Evolutionary conservation across 2,329 filamentous ascomycete species (phyloP).

Genomic region (Stemphylium beticola): DNA sequence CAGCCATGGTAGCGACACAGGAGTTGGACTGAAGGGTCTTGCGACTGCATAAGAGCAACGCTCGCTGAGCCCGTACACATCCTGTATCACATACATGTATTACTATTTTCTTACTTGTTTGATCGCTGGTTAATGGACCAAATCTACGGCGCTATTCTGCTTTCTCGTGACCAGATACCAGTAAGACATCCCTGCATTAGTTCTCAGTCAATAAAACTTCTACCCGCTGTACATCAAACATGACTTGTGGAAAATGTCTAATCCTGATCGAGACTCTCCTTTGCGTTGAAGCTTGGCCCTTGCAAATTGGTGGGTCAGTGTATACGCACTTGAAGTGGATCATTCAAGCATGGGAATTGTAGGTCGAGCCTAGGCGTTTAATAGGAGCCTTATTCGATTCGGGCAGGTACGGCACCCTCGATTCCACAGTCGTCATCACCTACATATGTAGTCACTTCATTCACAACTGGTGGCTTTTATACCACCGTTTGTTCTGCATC

Average conservation of each 20-base stretch:
- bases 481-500: not conserved
- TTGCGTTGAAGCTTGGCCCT: not conserved
- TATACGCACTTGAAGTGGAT: conserved; percentile 2
- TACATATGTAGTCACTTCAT: not conserved
- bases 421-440: no score
- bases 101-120: not conserved
- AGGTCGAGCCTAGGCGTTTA: no score
- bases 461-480: not conserved
- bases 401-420: no score
- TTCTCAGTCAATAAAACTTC: not conserved
- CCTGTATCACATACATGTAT: conserved; percentile 1
- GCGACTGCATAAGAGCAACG: not conserved
- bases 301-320: not conserved
- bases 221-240: not conserved
- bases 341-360: no score
- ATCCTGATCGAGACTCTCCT: not conserved
- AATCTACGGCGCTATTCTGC: not conserved
- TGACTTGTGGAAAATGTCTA: not conserved
- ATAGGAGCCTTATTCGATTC: no score
- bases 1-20: conserved; percentile 46
- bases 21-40: conserved; percentile 35
- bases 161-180: not conserved
- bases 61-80: not conserved
- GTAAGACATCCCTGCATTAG: not conserved
- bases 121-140: not conserved